Percentiles rank a stretch among this genome's conserved stretches.
phyloP scores from a whole-genome alignment of 2,329 filamentous ascomycete genomes.

The Penicillium sp. region DNA sequence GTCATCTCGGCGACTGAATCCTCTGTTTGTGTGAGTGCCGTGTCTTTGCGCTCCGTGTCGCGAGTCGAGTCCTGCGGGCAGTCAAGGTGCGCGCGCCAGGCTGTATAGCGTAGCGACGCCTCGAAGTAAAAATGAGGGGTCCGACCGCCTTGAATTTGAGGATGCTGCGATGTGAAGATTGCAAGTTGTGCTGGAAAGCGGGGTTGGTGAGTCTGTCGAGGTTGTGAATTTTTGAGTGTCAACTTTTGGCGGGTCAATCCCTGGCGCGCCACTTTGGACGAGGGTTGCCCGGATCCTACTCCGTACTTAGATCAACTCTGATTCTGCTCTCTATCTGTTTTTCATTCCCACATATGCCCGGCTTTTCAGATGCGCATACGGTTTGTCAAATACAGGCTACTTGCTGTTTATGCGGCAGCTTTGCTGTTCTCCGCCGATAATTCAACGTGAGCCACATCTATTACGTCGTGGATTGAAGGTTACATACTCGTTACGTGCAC shows the following conservation, averaged over 20 bases:
- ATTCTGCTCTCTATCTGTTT: neutral
- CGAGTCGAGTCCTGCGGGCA: neutral
- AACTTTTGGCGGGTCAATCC: constrained; percentile 3
- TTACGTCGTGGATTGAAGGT: too few species aligned
- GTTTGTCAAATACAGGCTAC: too few species aligned
- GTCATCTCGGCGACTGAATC: constrained; percentile 9
- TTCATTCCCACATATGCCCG: neutral
- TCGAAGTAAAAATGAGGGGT: neutral
- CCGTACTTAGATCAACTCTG: neutral
- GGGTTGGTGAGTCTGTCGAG: neutral
- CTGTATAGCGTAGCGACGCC: neutral
- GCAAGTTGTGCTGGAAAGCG: constrained; percentile 1
- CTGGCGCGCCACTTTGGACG: constrained; percentile 7
- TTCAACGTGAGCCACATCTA: too few species aligned
- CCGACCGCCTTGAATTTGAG: neutral
- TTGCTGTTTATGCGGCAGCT: neutral
- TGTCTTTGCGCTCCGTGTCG: neutral
- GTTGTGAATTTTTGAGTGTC: neutral
- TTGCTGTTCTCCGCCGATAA: neutral
- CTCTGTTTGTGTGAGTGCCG: neutral
- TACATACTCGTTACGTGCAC: neutral
- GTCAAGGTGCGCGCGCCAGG: neutral
- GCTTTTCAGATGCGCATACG: too few species aligned
- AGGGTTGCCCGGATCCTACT: neutral
- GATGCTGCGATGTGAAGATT: neutral